phyloP scores from a whole-genome alignment of 2,329 filamentous ascomycete species.

The Penicillium sp. region DNA sequence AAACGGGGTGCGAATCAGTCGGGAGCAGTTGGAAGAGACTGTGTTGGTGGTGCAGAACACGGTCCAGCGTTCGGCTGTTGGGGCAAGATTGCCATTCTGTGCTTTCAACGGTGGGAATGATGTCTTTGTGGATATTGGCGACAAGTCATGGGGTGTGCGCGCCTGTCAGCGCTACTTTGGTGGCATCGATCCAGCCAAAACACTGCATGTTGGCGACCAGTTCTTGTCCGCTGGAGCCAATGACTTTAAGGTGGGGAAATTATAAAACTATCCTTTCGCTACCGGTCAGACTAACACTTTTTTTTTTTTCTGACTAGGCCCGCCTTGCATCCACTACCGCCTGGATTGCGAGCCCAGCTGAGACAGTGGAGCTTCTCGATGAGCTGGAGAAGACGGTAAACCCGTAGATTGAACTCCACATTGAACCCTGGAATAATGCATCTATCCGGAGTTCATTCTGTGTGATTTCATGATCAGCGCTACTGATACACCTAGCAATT shows the following conservation, averaged over 20 bases:
- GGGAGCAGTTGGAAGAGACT: slow-evolving; percentile 92
- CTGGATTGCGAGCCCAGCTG: slow-evolving; percentile 89
- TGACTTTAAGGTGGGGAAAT: slow-evolving; percentile 75
- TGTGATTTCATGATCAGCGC: not conserved
- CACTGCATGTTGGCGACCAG: slow-evolving; percentile 91
- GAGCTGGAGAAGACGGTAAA: slow-evolving; percentile 52
- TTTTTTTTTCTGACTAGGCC: slow-evolving; percentile 47
- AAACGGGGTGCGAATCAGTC: slow-evolving; percentile 65
- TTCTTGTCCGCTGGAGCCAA: slow-evolving; percentile 94
- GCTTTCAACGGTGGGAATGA: slow-evolving; percentile 97
- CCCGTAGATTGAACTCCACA: not conserved
- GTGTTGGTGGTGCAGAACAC: slow-evolving; percentile 92
- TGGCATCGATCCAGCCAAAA: slow-evolving; percentile 69
- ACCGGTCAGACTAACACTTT: not conserved
- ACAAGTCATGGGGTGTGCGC: slow-evolving; percentile 93
- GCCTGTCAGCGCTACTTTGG: slow-evolving; percentile 91
- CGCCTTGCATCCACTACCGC: slow-evolving; percentile 88
- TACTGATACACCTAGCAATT: not conserved
- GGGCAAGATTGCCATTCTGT: slow-evolving; percentile 76
- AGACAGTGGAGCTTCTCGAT: slow-evolving; percentile 86
- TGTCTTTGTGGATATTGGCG: slow-evolving; percentile 97
- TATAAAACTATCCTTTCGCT: not conserved
- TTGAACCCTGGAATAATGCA: not conserved
- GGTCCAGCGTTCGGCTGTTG: slow-evolving; percentile 74
- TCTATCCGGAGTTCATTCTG: not conserved